Evolutionary conservation across 164 flowering plant species (phyloP).

Genomic region (Paratinospora sagittata): DNA sequence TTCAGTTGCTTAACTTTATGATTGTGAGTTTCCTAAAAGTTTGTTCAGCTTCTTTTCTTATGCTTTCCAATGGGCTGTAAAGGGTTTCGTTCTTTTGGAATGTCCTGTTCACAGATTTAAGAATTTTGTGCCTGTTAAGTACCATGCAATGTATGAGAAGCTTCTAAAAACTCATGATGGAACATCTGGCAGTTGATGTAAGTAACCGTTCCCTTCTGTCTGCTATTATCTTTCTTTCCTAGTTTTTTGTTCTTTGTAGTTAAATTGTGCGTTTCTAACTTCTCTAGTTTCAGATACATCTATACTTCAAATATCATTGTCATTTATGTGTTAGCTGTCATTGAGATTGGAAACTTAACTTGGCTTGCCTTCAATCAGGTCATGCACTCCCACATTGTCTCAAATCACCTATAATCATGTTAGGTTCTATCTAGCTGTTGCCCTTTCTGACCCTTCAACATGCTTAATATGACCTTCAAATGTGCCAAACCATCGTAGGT

Average conservation of each 20-base stretch:
- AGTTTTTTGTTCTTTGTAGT: not conserved
- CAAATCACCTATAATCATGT: too few relatives aligned
- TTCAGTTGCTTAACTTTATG: not conserved
- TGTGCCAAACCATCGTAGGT: too few relatives aligned
- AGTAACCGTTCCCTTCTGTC: constrained; percentile 6
- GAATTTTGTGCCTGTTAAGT: constrained; percentile 79
- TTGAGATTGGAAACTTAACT: not conserved
- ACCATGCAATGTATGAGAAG: constrained; percentile 62
- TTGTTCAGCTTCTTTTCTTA: not conserved
- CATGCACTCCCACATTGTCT: not conserved
- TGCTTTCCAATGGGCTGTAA: not conserved
- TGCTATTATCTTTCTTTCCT: not conserved
- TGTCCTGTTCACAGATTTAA: constrained; percentile 57
- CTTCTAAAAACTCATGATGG: constrained; percentile 28
- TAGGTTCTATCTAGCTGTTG: too few relatives aligned
- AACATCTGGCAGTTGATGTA: constrained; percentile 15
- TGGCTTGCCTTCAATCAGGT: not conserved
- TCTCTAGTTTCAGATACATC: not conserved
- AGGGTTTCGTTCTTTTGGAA: constrained; percentile 4
- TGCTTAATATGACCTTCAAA: too few relatives aligned
- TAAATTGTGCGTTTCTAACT: not conserved
- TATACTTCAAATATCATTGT: too few relatives aligned
- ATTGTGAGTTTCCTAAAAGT: not conserved
- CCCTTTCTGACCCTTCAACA: too few relatives aligned
- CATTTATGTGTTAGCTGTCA: not conserved